A percentile compares a stretch with the other conserved stretches of the same genome.
phyloP scores from a whole-genome alignment of 805 yeast species.

The Danielia oregonensis region DNA sequence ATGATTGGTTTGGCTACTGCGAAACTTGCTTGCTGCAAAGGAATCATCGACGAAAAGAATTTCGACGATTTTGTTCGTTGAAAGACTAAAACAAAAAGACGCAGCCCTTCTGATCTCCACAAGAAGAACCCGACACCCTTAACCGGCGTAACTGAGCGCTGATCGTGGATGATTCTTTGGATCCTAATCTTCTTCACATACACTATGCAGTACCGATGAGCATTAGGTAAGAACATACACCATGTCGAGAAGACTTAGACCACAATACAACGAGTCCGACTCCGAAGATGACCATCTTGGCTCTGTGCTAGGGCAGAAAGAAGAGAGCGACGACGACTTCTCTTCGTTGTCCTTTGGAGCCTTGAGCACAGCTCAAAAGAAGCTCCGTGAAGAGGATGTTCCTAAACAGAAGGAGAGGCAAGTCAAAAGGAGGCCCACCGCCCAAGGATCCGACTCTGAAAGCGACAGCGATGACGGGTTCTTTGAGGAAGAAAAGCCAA shows the following conservation, averaged over 20 bases:
- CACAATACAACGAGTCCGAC: conserved; percentile 14
- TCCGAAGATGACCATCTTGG: conserved; percentile 17
- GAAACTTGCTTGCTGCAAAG: no score
- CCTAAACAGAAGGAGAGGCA: conserved; percentile 11
- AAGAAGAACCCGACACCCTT: no score
- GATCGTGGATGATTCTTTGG: no score
- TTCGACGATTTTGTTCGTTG: no score
- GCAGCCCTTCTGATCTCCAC: no score
- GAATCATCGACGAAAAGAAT: no score
- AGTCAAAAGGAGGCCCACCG: conserved; percentile 1
- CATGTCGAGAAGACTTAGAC: conserved; percentile 8
- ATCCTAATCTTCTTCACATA: no score
- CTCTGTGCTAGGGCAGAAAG: conserved; percentile 12
- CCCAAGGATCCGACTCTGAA: conserved; percentile 10
- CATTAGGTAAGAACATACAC: no score
- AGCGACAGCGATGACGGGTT: conserved; percentile 17
- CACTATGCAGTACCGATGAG: no score
- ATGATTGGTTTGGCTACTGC: no score
- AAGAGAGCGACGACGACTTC: conserved; percentile 44
- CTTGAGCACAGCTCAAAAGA: conserved; percentile 54
- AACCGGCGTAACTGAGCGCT: no score
- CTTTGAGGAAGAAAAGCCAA: conserved; percentile 15
- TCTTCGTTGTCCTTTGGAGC: conserved; percentile 62
- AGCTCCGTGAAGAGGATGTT: conserved; percentile 28
- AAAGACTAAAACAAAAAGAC: no score